These are phyloP conservation scores for Cochlearia excelsa DNA, from an alignment of 345 rosid species.

Conservation along the genomic window DNA sequence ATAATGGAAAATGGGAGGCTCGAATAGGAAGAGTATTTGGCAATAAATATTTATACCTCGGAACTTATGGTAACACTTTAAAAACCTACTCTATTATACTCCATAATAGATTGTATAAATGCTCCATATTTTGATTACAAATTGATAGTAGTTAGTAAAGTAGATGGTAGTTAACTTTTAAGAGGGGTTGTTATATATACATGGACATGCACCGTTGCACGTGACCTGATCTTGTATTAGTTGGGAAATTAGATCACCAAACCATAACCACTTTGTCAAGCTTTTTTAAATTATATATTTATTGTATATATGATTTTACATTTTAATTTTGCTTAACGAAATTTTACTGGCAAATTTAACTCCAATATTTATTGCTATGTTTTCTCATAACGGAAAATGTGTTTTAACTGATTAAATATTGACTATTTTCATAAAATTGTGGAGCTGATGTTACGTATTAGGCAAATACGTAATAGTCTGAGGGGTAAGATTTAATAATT, in stretches of 20 bases:
- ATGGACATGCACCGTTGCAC: neutral
- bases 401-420: no score
- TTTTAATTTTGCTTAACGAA: slow-evolving; percentile 12
- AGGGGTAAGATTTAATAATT: no score
- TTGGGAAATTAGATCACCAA: slow-evolving; percentile 39
- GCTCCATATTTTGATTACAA: no score
- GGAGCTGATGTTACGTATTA: no score
- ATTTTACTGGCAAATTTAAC: slow-evolving; percentile 34
- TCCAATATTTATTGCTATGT: slow-evolving; percentile 21
- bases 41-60: slow-evolving; percentile 72
- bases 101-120: no score
- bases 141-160: no score
- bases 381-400: neutral
- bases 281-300: slow-evolving; percentile 15
- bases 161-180: neutral
- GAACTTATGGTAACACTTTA: slow-evolving; percentile 48
- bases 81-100: slow-evolving; percentile 3
- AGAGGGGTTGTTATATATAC: slow-evolving; percentile 7
- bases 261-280: slow-evolving; percentile 39
- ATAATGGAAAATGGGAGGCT: slow-evolving; percentile 82
- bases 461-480: no score
- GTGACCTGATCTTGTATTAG: slow-evolving; percentile 36
- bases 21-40: slow-evolving; percentile 78
- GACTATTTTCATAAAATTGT: no score
- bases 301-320: slow-evolving; percentile 7